These are phyloP conservation scores for Hordeum vulgare DNA, from an alignment of 176 grass and related monocot genomes.

Conservation along the genomic window DNA sequence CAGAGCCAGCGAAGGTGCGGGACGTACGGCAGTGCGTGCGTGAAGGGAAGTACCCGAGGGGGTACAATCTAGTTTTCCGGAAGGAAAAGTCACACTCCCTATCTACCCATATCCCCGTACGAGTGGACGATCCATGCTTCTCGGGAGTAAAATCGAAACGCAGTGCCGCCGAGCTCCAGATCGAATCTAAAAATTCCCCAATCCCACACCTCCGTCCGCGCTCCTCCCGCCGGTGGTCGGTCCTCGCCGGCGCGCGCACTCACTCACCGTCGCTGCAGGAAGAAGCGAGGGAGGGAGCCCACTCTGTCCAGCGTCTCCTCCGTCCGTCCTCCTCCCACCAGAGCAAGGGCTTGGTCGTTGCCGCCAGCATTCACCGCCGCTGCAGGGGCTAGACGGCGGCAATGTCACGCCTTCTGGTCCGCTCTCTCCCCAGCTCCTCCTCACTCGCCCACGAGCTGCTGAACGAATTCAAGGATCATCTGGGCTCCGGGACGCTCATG, in stretches of 20 bases:
- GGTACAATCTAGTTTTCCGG: too few relatives aligned
- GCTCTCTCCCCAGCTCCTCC: neutral
- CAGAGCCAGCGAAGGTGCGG: too few relatives aligned
- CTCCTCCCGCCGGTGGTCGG: neutral
- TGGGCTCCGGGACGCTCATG: neutral
- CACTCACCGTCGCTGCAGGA: neutral
- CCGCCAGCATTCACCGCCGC: neutral
- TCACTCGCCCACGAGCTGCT: neutral
- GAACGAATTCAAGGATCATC: neutral
- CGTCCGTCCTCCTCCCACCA: neutral
- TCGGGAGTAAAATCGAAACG: too few relatives aligned
- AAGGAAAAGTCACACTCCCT: too few relatives aligned
- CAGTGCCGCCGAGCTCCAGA: too few relatives aligned
- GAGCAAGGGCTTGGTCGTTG: neutral
- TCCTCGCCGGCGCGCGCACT: neutral
- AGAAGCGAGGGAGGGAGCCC: neutral
- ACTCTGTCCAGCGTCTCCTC: neutral
- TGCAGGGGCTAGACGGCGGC: neutral
- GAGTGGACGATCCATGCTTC: too few relatives aligned
- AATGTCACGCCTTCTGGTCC: neutral
- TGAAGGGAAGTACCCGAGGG: too few relatives aligned
- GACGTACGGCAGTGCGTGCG: too few relatives aligned
- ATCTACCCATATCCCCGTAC: too few relatives aligned
- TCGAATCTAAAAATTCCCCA: neutral
- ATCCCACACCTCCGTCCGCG: neutral